Base-by-base conservation (phyloP, 2,329 filamentous ascomycete species). In the Fonsecaea multimorphosa region DNA sequence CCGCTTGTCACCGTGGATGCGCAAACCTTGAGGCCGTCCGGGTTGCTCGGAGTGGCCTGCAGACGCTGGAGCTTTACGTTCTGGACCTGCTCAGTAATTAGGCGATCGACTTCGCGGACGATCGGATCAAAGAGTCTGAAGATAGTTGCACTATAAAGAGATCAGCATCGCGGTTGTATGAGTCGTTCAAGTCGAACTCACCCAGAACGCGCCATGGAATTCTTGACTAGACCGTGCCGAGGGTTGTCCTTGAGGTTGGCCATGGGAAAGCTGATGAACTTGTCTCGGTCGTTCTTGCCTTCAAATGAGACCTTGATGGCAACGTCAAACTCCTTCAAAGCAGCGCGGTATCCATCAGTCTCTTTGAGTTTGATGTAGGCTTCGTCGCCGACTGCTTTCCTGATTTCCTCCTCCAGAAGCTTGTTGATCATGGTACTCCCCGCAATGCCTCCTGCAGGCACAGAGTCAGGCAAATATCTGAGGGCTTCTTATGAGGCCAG, bases 181-280 rank as follows among this genome's bases (percentile, higher is more conserved):
- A 2, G 2, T 12, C 11, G 34, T 14, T 2, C 34, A 38, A n/a
- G 22, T 14, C 1, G 14, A 11, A 24, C 54, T 34, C 19, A 53
- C 49, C 11, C 49, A 8, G 22, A 27, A 1, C 36, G 22, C 8
- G 29, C 38, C 32, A 57, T 57, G 7, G 54, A 32, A 57, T 57
- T 22, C 27, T 38, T 57, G 12, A 36, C 31, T n/a, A 53, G 12
- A 3, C 49, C 49, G 4, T 29, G 19, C 12, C 4, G 9, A 5
- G 32, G 34, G 14, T 59, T 32, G 29, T 59, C 56, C 40, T 59
- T 29, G 19, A 59, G 38, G 11, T 59, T 46, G 12, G 56, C 56
- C 38, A 24, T 59, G 8, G 56, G 56, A 24, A 59, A 59, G 38
- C 29, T 59, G 1, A 59, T 11, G 40, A 46, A 59, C 38, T 46